phyloP scores from a whole-genome alignment of 2,329 filamentous ascomycete species.

The Tolypocladium paradoxum region DNA sequence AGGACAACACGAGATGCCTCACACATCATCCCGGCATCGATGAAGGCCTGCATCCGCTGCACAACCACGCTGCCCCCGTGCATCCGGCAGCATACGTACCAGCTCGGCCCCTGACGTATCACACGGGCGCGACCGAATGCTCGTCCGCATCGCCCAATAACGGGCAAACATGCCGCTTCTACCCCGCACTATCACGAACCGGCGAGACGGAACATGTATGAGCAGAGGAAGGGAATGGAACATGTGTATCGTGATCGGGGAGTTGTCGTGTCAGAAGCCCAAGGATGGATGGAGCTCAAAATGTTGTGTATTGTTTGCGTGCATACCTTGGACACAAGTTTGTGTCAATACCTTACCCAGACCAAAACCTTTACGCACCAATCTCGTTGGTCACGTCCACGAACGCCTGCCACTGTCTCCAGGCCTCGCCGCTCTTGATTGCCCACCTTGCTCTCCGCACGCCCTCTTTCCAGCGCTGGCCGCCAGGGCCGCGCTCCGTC shows the following conservation, averaged over 20 bases:
- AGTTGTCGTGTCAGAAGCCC: background rate
- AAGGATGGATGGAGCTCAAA: background rate
- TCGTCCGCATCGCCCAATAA: background rate
- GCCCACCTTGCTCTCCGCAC: slow-evolving; percentile 80
- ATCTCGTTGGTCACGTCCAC: slow-evolving; percentile 66
- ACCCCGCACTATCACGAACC: too few species aligned
- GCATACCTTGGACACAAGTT: background rate
- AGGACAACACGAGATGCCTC: slow-evolving; percentile 16
- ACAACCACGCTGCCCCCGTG: background rate
- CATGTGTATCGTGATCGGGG: background rate
- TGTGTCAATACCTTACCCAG: background rate
- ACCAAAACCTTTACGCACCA: slow-evolving; percentile 8
- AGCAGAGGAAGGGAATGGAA: background rate
- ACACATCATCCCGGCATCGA: slow-evolving; percentile 17
- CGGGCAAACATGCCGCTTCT: background rate
- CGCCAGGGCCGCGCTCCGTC: slow-evolving; percentile 71
- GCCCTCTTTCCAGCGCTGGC: slow-evolving; percentile 90
- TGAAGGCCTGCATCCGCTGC: background rate
- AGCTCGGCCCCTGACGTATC: background rate
- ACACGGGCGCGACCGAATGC: background rate
- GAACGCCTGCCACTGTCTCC: slow-evolving; percentile 72
- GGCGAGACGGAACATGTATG: background rate
- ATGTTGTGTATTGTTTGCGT: background rate
- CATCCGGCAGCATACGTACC: background rate
- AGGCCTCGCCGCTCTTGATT: slow-evolving; percentile 75